Base-by-base conservation (phyloP, 306 rosid species). In the Hylodesmum podocarpum region DNA sequence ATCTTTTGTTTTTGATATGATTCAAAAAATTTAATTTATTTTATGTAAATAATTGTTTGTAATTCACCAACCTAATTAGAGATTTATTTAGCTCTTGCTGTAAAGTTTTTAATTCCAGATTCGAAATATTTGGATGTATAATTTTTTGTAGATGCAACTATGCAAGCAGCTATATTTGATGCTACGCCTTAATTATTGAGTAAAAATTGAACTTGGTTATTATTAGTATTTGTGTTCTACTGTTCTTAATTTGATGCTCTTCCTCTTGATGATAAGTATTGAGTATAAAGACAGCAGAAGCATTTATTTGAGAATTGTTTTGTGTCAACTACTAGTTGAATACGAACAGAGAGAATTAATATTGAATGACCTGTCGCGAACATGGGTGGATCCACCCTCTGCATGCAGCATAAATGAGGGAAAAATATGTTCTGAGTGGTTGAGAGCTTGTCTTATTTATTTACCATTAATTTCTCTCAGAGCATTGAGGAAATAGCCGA, bases 41-140 rank as follows among this genome's bases (percentile, higher is more conserved):
- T 1, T 71, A n/a, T 75, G 78, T 76, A 80, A 51, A 59, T 66
- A 66, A 66, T 61, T 66, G 58, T 59, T 73, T 27, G 27, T 31
- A 61, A 22, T 25, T 25, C 19, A 31, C 63, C 21, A 4, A 77
- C 1, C 75, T 72, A 41, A 50, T 43, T 72, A 58, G 29, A 40
- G 34, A 22, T 12, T 22, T 24, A 47, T n/a, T 47, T 7, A 53
- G 9, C 33, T 41, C 54, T 78, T 31, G 29, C 22, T 21, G 4
- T 37, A 0, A 53, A 68, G 64, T 61, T 73, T 66, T 57, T 28
- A 25, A 12, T 39, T 57, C 19, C 68, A 33, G 61, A 27, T 25
- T n/a, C 16, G 0, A 21, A 19, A 8, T 67, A 53, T 54, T 37
- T 66, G 27, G 43, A 31, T 8, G 13, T 61, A n/a, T n/a, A 15